Conservation (phyloP, 305 asterid genomes). For the Nicotiana rustica region DNA sequence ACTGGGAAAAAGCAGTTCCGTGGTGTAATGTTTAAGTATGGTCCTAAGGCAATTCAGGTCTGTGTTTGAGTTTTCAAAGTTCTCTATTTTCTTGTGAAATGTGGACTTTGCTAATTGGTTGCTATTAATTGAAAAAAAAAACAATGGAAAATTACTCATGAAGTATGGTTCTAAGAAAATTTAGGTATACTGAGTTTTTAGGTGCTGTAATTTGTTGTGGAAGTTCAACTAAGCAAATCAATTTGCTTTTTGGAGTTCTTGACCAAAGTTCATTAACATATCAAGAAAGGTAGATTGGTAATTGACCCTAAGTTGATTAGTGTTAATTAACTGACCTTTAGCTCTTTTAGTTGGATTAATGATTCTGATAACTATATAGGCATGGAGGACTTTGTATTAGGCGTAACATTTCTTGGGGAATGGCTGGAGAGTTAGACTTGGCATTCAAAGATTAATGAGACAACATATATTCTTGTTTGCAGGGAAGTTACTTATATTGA, state of each 20-base stretch:
- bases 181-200: conserved; percentile 1
- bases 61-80: background rate
- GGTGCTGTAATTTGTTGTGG: background rate
- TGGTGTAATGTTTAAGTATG: conserved; percentile 93
- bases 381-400: no score
- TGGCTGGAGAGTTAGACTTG: no score
- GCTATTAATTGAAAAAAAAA: background rate
- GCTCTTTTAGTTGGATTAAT: no score
- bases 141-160: background rate
- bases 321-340: no score
- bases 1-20: conserved; percentile 80
- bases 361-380: no score
- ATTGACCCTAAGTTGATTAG: no score
- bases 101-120: background rate
- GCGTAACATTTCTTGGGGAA: no score
- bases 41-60: conserved; percentile 88
- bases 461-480: no score
- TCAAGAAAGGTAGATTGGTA: no score
- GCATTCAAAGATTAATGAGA: no score
- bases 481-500: no score
- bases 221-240: background rate
- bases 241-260: background rate
- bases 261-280: no score
- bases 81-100: background rate
- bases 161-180: background rate